Evolutionary conservation across 345 rosid genomes (phyloP).

Genomic region (Cardamine occulta): DNA sequence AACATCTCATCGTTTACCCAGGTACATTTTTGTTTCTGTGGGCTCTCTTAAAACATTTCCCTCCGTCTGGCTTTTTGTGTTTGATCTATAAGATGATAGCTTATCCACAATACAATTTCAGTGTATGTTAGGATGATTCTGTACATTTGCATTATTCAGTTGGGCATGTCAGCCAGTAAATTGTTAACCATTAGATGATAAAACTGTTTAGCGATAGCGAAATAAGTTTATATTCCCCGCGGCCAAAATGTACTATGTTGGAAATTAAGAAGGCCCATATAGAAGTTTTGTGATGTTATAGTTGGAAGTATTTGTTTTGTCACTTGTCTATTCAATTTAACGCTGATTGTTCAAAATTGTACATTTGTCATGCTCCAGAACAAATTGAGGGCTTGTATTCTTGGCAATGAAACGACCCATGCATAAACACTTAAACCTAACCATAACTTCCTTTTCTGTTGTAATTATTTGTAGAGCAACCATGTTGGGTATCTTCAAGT

Average conservation of each 20-base stretch:
- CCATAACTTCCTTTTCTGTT: background rate
- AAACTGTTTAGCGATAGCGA: background rate
- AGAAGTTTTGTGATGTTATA: background rate
- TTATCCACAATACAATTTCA: background rate
- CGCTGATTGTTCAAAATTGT: conserved; percentile 13
- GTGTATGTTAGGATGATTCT: conserved; percentile 12
- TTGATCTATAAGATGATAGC: background rate
- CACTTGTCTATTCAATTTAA: background rate
- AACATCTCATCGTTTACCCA: conserved; percentile 50
- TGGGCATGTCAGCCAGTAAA: background rate
- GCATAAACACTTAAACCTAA: conserved; percentile 18
- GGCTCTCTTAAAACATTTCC: background rate
- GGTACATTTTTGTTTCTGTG: conserved; percentile 47
- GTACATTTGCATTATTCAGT: background rate
- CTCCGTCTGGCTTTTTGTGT: background rate
- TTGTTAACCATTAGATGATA: background rate
- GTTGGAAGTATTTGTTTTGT: background rate
- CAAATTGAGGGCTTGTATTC: conserved; percentile 2
- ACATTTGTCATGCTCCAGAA: background rate
- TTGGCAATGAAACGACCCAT: background rate
- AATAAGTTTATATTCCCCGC: background rate
- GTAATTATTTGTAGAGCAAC: conserved; percentile 46
- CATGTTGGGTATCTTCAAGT: conserved; percentile 67
- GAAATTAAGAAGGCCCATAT: background rate
- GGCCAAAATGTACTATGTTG: background rate